Evolutionary conservation across 345 rosid genomes (phyloP).

Genomic region (Salix brachista): DNA sequence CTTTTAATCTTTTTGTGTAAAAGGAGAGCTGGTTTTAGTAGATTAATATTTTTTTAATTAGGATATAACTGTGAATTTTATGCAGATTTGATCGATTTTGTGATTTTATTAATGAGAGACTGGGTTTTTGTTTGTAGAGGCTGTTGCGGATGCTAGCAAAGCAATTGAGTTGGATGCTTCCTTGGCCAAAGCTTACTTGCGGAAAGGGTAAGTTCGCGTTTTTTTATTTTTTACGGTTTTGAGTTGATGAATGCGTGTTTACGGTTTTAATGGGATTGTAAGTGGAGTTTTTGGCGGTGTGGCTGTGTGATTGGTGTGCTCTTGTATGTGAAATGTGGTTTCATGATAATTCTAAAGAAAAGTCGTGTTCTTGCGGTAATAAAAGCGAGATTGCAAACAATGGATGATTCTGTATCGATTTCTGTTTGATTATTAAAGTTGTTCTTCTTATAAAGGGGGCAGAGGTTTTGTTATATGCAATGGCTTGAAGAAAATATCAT

Average conservation of each 20-base stretch:
- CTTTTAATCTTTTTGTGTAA: no score
- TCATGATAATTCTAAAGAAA: neutral
- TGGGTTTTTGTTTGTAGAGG: constrained; percentile 42
- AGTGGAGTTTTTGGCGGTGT: neutral
- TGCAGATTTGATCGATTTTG: neutral
- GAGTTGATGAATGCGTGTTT: neutral
- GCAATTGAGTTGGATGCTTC: constrained; percentile 72
- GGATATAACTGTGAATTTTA: neutral
- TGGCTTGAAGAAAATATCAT: no score
- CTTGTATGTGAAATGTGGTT: neutral
- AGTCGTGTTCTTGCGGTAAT: neutral
- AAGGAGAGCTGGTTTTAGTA: no score
- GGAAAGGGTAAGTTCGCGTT: constrained; percentile 60
- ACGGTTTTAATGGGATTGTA: neutral
- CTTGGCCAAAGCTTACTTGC: constrained; percentile 69
- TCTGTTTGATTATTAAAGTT: neutral
- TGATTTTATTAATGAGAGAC: neutral
- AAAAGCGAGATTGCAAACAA: neutral
- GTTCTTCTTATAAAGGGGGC: no score
- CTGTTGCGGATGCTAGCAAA: constrained; percentile 72
- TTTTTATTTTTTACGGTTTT: neutral
- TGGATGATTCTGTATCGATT: neutral
- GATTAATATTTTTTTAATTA: neutral
- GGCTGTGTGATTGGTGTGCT: neutral
- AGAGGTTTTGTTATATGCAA: no score